Percentiles rank a stretch among this genome's conserved stretches.
phyloP scores from a whole-genome alignment of 768 basidiomycete species.

The Boletus vermiculosoides region DNA sequence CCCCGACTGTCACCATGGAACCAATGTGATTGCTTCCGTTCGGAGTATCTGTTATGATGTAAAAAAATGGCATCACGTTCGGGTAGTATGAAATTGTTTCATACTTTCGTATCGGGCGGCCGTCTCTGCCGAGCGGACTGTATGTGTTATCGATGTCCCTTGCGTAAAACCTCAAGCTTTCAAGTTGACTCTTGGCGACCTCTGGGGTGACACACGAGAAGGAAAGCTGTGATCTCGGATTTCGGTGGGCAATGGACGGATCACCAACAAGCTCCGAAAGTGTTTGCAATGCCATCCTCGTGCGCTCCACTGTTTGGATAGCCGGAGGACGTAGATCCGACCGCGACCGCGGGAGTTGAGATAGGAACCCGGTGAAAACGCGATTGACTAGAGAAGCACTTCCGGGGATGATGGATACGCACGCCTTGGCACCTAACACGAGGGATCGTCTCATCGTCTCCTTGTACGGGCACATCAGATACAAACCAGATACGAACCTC shows the following conservation, averaged over 20 bases:
- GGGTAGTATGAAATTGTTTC: constrained; percentile 17
- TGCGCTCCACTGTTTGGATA: constrained; percentile 43
- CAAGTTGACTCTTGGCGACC: constrained; percentile 49
- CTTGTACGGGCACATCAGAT: background rate
- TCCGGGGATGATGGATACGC: constrained; percentile 53
- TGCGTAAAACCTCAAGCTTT: constrained; percentile 45
- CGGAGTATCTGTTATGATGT: constrained; percentile 49
- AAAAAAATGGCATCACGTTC: background rate
- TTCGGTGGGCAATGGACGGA: constrained; percentile 44
- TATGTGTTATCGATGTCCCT: constrained; percentile 48
- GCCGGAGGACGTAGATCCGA: constrained; percentile 46
- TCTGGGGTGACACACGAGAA: constrained; percentile 63
- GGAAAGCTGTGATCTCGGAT: constrained; percentile 62
- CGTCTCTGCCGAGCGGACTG: constrained; percentile 55
- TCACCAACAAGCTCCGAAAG: constrained; percentile 53
- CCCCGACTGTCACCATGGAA: constrained; percentile 57
- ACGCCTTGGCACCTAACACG: constrained; percentile 50
- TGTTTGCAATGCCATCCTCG: constrained; percentile 51
- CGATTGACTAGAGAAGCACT: constrained; percentile 63
- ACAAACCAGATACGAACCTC: constrained; percentile 42
- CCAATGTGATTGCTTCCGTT: constrained; percentile 53
- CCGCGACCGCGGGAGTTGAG: constrained; percentile 47
- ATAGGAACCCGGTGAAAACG: constrained; percentile 60
- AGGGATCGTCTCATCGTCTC: background rate
- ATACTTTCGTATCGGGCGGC: constrained; percentile 62